A percentile compares a stretch with the other conserved stretches of the same genome.
These are phyloP conservation scores for Capsaspora owczarzaki DNA, from an alignment of 78 protist genomes.

Conservation along the genomic window DNA sequence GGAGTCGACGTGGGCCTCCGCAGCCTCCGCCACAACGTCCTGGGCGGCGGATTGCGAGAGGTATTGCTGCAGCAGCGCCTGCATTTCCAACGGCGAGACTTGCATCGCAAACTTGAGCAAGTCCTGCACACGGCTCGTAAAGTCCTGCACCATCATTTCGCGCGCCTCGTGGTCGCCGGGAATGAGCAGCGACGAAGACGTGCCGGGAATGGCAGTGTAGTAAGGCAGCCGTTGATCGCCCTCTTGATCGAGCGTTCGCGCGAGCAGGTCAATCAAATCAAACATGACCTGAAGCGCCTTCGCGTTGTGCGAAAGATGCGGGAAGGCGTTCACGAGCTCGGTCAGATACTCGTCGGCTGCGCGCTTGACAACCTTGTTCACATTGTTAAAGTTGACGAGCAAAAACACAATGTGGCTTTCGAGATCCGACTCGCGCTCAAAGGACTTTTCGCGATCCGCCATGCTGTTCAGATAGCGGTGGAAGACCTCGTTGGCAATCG, in stretches of 20 bases:
- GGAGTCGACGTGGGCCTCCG: no score
- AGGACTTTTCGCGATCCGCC: no score
- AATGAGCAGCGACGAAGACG: neutral
- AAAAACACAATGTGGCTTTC: slow-evolving; percentile 13
- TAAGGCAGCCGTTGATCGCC: neutral
- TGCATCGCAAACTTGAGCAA: neutral
- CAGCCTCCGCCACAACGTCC: neutral
- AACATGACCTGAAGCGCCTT: neutral
- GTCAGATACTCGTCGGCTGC: slow-evolving; percentile 44
- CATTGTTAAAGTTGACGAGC: slow-evolving; percentile 44
- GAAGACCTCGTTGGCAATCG: neutral
- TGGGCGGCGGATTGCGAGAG: neutral
- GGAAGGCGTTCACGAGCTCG: neutral
- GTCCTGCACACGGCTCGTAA: neutral
- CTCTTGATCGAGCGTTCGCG: neutral
- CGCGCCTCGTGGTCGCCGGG: slow-evolving; percentile 4
- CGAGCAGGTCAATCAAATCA: neutral
- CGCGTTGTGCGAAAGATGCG: neutral
- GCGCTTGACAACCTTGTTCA: slow-evolving; percentile 27
- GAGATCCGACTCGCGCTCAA: neutral
- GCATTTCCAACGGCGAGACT: neutral
- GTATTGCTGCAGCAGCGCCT: neutral
- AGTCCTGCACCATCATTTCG: neutral
- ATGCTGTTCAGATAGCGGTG: neutral
- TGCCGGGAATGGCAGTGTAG: neutral